A percentile compares a stretch with the other conserved stretches of the same genome.
Evolutionary conservation across 1,284 basidiomycete genomes (phyloP).

Genomic region (Microbotryomycetes sp.): DNA sequence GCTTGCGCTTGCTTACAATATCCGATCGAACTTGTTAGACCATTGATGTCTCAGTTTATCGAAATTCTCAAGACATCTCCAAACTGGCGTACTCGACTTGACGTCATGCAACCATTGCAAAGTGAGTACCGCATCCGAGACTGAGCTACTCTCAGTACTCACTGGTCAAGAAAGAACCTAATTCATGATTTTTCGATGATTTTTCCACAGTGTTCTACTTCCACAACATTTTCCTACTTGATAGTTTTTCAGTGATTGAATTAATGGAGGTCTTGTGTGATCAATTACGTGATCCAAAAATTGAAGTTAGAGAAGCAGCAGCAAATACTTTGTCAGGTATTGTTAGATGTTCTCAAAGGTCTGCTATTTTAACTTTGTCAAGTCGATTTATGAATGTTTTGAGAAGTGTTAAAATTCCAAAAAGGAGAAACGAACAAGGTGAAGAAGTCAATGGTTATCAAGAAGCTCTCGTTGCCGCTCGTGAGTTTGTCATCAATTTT

Average conservation of each 20-base stretch:
- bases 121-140: slow-evolving; percentile 56
- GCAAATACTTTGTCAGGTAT: slow-evolving; percentile 82
- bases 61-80: slow-evolving; percentile 43
- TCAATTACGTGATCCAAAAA: slow-evolving; percentile 81
- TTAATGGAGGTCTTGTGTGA: slow-evolving; percentile 53
- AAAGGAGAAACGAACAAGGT: slow-evolving; percentile 54
- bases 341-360: slow-evolving; percentile 84
- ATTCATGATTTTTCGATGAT: slow-evolving; percentile 46
- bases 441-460: slow-evolving; percentile 60
- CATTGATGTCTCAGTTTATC: slow-evolving; percentile 45
- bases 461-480: slow-evolving; percentile 65
- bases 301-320: slow-evolving; percentile 92
- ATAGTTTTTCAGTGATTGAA: slow-evolving; percentile 29
- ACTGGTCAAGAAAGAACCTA: slow-evolving; percentile 23
- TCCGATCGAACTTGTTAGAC: slow-evolving; percentile 45
- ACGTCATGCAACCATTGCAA: slow-evolving; percentile 53
- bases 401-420: slow-evolving; percentile 60
- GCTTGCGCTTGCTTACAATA: slow-evolving; percentile 47
- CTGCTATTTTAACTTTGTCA: slow-evolving; percentile 77
- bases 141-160: slow-evolving; percentile 46
- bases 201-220: slow-evolving; percentile 76
- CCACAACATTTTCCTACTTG: slow-evolving; percentile 56
- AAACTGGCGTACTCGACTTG: slow-evolving; percentile 48
- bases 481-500: slow-evolving; percentile 49
- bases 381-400: slow-evolving; percentile 69